Conservation (phyloP, 768 basidiomycete genomes). For the Mycena haematopus region DNA sequence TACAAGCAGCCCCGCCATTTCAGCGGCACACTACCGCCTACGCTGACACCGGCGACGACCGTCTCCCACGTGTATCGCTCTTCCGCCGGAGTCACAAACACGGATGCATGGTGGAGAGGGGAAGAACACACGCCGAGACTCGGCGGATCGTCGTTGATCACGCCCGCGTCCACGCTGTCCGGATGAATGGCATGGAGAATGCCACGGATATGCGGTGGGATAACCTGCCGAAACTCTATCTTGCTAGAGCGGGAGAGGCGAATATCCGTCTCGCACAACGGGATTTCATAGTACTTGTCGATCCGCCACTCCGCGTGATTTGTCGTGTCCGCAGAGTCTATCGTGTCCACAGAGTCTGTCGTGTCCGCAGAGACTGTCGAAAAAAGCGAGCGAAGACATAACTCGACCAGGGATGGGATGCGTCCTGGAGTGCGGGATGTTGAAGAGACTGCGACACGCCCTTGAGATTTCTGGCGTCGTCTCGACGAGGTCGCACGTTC, state of each 20-base stretch:
- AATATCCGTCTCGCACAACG: conserved; percentile 35
- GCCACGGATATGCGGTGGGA: conserved; percentile 40
- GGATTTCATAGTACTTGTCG: conserved; percentile 41
- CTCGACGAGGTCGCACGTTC: conserved; percentile 4
- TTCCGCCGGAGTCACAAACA: conserved; percentile 65
- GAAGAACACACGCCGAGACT: conserved; percentile 53
- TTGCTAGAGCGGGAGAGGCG: conserved; percentile 13
- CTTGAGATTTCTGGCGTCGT: conserved; percentile 13
- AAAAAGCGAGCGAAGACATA: conserved; percentile 18
- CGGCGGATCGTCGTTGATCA: conserved; percentile 30
- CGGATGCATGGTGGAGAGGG: conserved; percentile 37
- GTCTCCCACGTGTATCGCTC: conserved; percentile 72
- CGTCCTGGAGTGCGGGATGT: conserved; percentile 17
- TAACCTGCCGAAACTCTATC: conserved; percentile 26
- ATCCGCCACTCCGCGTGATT: conserved; percentile 29
- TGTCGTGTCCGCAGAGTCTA: background rate
- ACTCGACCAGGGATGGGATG: conserved; percentile 22
- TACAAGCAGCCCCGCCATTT: conserved; percentile 72
- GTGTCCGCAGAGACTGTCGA: background rate
- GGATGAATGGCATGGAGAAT: conserved; percentile 47
- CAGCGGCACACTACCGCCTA: conserved; percentile 63
- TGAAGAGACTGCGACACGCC: conserved; percentile 24
- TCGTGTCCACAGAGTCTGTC: too few relatives aligned
- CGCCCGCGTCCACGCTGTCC: conserved; percentile 41
- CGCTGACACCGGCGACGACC: conserved; percentile 54